Base-by-base conservation (phyloP, 2,329 filamentous ascomycete species). In the Colletotrichum orchidophilum region DNA sequence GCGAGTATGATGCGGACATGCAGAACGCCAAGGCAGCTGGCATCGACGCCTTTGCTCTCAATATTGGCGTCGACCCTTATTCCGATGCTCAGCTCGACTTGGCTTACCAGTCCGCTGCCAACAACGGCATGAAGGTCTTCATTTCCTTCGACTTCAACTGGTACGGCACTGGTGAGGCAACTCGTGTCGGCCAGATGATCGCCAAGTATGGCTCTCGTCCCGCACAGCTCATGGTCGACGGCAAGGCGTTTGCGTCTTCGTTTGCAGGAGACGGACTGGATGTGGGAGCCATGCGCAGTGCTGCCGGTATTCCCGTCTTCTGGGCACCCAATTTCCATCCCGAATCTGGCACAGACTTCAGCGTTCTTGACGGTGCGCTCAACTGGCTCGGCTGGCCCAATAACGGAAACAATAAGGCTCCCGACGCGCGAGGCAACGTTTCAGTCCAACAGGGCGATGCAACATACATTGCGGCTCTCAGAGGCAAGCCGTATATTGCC, bases 321-420 rank as follows among this genome's bases (percentile, higher is more conserved):
- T 87, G 85, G 64, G 85, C 84, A 0, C 86, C 86, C 13, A 87
- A 87, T 74, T 87, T 85, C 73, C 82, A 84, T 67, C 85, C 39
- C 3, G 39, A 46, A 1, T 76, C 79, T 33, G 79, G 80, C 3
- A 74, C 76, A 0, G 76, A 84, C 55, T 80, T 83, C 52, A 75
- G 74, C 27, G 76, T 86, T n/a, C 12, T 65, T 0, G 85, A 87
- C 66, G 84, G 83, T 2, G 81, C 84, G 1, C 78, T 87, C 63
- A 84, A 82, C 72, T 87, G 85, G 85, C 76, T 82, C 69, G 83
- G 77, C 7, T 87, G 86, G 86, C 80, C 82, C 5, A 80, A 77
- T 53, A 82, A 87, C 70, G 81, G 80, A 13, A 79, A 80, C 39
- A 87, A 87, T 74, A 85, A 87, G 75, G 87, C 87, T 3, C 84